A percentile compares a stretch with the other conserved stretches of the same genome.
Evolutionary conservation across 805 yeast genomes (phyloP).

Genomic region (Citeromyces matritensis): DNA sequence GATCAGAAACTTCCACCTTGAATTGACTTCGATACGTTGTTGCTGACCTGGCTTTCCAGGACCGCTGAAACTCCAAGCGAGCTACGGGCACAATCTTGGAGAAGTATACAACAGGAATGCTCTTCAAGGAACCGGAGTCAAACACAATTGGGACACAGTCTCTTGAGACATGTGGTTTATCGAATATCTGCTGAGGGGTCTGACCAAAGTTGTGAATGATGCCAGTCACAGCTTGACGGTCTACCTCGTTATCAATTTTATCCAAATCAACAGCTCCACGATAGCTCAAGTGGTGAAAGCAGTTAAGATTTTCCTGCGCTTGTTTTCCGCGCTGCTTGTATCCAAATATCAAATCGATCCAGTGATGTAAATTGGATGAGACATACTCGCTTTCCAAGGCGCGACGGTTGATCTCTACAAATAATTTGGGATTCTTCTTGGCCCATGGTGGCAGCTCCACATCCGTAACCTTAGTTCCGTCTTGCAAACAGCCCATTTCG

Average conservation of each 20-base stretch:
- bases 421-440: constrained; percentile 55
- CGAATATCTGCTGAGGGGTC: constrained; percentile 65
- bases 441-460: constrained; percentile 81
- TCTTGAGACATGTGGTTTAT: constrained; percentile 46
- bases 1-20: too few species aligned
- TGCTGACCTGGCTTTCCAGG: too few species aligned
- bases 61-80: too few species aligned
- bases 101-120: constrained; percentile 13
- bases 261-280: constrained; percentile 75
- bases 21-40: too few species aligned
- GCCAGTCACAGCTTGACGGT: constrained; percentile 64
- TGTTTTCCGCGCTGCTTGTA: constrained; percentile 59
- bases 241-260: constrained; percentile 55
- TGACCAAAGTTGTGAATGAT: constrained; percentile 89
- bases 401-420: constrained; percentile 61
- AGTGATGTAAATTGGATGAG: constrained; percentile 55
- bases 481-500: constrained; percentile 59
- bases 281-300: constrained; percentile 74
- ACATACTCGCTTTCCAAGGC: constrained; percentile 79
- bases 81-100: too few species aligned
- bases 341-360: constrained; percentile 85
- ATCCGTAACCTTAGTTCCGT: constrained; percentile 35
- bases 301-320: constrained; percentile 56
- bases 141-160: constrained; percentile 19
- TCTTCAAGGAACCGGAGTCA: constrained; percentile 14